phyloP scores from a whole-genome alignment of 2,329 filamentous ascomycete species.

The Xylaria digitata region DNA sequence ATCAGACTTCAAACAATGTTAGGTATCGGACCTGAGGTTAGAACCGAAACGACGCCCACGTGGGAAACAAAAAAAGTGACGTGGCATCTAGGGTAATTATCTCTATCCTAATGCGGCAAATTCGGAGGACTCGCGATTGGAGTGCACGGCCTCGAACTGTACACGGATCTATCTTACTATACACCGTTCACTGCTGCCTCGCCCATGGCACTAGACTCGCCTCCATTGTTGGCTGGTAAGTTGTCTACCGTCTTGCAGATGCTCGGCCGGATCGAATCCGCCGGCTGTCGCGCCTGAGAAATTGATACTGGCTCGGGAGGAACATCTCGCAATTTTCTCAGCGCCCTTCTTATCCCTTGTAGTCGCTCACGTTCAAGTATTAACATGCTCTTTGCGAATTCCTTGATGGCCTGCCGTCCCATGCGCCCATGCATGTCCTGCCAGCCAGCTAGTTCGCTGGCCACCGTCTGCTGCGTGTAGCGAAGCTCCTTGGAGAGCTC shows the following conservation, averaged over 20 bases:
- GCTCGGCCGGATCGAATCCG: neutral
- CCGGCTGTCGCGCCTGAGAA: neutral
- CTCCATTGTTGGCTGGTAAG: constrained; percentile 20
- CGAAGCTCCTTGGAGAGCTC: constrained; percentile 83
- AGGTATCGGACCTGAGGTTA: neutral
- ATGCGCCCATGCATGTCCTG: constrained; percentile 86
- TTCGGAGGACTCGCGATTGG: constrained; percentile 3
- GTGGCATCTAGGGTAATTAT: neutral
- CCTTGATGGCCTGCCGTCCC: constrained; percentile 77
- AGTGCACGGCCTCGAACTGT: constrained; percentile 26
- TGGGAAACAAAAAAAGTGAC: constrained; percentile 18
- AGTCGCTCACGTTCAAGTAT: constrained; percentile 82
- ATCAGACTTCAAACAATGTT: neutral
- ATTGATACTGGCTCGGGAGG: constrained; percentile 25
- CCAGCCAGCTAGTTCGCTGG: constrained; percentile 91
- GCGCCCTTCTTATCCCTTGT: constrained; percentile 81
- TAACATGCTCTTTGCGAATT: constrained; percentile 82
- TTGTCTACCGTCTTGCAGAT: neutral
- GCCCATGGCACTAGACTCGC: constrained; percentile 41
- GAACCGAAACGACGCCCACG: constrained; percentile 14
- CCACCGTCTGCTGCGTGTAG: constrained; percentile 94
- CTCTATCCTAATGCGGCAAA: constrained; percentile 10
- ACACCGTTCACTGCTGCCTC: constrained; percentile 41
- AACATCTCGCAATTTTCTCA: constrained; percentile 68
- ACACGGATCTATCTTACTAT: constrained; percentile 34